Conservation (phyloP, 2,329 filamentous ascomycete genomes). For the Trichoderma sp. region DNA sequence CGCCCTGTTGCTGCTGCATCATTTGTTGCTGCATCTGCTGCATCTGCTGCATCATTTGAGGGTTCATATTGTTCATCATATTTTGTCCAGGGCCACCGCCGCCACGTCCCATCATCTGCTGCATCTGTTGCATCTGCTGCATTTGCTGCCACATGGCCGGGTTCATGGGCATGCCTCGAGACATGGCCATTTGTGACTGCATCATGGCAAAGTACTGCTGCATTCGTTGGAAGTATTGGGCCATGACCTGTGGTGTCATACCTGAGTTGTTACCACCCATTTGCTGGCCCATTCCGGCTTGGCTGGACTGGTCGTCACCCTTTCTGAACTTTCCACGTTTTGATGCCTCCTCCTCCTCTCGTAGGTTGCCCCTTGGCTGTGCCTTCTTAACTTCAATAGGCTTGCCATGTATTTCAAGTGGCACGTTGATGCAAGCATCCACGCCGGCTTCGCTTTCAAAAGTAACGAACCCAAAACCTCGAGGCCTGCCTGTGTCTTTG, state of each 20-base stretch:
- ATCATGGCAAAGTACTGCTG: conserved; percentile 96
- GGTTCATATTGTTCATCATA: conserved; percentile 51
- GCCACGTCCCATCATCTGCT: conserved; percentile 54
- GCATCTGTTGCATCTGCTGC: conserved; percentile 77
- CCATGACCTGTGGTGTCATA: conserved; percentile 97
- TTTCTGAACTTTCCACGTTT: conserved; percentile 66
- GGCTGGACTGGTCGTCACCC: conserved; percentile 50
- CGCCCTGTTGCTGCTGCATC: conserved; percentile 47
- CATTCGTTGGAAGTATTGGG: conserved; percentile 98
- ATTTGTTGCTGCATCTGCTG: conserved; percentile 50
- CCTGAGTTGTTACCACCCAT: conserved; percentile 55
- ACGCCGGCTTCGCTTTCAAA: conserved; percentile 96
- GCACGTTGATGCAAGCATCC: conserved; percentile 82
- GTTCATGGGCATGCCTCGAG: conserved; percentile 72
- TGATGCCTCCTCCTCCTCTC: conserved; percentile 81
- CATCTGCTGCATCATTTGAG: conserved; percentile 64
- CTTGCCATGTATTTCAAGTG: conserved; percentile 92
- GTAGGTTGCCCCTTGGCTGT: conserved; percentile 90
- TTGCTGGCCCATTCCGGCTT: conserved; percentile 47
- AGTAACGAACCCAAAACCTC: conserved; percentile 97
- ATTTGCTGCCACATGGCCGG: conserved; percentile 76
- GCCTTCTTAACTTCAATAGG: conserved; percentile 98
- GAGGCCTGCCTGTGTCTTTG: conserved; percentile 95
- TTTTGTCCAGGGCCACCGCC: conserved; percentile 39
- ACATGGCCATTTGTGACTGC: conserved; percentile 92